Percentiles rank a stretch among this genome's conserved stretches.
Conservation (phyloP, 139 green algal species). For the Micractinium conductrix region DNA sequence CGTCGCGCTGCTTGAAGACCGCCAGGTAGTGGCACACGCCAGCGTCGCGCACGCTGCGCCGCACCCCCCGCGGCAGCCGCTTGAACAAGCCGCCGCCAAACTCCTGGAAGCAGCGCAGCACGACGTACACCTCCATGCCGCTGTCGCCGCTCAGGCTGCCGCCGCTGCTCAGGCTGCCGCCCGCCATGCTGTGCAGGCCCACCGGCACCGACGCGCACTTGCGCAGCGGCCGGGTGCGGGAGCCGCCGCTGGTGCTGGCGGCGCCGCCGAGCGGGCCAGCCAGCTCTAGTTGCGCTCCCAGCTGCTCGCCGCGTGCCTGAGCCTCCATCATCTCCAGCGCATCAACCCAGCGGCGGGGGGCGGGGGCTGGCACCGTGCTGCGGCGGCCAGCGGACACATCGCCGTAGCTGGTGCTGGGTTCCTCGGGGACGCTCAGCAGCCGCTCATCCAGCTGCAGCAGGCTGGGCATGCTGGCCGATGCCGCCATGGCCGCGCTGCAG, state of each 20-base stretch:
- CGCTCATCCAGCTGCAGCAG: constrained; percentile 4
- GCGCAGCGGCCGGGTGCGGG: constrained; percentile 16
- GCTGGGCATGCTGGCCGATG: background rate
- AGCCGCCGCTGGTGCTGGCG: no score
- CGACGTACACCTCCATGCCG: constrained; percentile 70
- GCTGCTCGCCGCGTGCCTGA: background rate
- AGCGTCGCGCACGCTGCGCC: constrained; percentile 52
- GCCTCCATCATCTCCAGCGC: background rate
- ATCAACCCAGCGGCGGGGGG: background rate
- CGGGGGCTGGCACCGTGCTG: background rate
- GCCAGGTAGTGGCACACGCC: constrained; percentile 78
- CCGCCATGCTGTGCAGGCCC: constrained; percentile 24
- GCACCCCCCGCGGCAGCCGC: constrained; percentile 45
- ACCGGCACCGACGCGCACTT: constrained; percentile 29
- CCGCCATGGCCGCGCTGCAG: background rate
- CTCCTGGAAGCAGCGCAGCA: constrained; percentile 60
- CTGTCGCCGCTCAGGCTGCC: background rate
- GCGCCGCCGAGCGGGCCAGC: no score
- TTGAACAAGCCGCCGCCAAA: constrained; percentile 63
- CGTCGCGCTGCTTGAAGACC: constrained; percentile 62
- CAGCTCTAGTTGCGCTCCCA: no score
- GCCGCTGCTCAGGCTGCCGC: background rate
- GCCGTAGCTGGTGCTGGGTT: background rate
- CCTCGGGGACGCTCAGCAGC: background rate
- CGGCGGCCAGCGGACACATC: background rate